Evolutionary conservation across 441 rosid species (phyloP).

Genomic region (Adansonia grandidieri): DNA sequence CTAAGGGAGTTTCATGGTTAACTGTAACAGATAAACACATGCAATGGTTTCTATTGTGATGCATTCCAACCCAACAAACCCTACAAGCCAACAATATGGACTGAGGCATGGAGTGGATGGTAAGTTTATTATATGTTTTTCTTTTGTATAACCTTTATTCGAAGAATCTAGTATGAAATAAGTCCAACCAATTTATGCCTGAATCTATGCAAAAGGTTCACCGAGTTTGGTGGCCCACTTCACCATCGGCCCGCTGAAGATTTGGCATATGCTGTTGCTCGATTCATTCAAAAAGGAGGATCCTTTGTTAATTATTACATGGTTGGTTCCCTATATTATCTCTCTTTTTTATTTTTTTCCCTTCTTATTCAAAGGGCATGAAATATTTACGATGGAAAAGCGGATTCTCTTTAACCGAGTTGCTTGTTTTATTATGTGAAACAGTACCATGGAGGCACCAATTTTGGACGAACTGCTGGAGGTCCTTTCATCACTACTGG

Average conservation of each 20-base stretch:
- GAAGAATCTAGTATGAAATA: neutral
- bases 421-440: conserved; percentile 31
- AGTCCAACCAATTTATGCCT: neutral
- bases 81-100: conserved; percentile 88
- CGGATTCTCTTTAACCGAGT: conserved; percentile 11
- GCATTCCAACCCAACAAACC: conserved; percentile 79
- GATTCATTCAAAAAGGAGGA: conserved; percentile 88
- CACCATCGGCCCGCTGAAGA: conserved; percentile 87
- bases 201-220: conserved; percentile 52
- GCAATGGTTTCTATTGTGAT: conserved; percentile 96
- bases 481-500: conserved; percentile 96
- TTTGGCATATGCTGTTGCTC: conserved; percentile 85
- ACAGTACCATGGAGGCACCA: conserved; percentile 98
- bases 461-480: conserved; percentile 93
- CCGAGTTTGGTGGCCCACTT: conserved; percentile 83
- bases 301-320: conserved; percentile 88
- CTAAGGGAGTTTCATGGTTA: conserved; percentile 5
- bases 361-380: neutral
- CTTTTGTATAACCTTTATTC: conserved; percentile 16
- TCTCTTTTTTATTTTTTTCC: neutral
- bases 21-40: conserved; percentile 66
- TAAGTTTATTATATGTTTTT: conserved; percentile 28
- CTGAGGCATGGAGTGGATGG: conserved; percentile 97
- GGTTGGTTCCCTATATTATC: conserved; percentile 43
- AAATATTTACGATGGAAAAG: neutral